phyloP scores from a whole-genome alignment of 768 basidiomycete genomes.

The Gymnopilus junonius region DNA sequence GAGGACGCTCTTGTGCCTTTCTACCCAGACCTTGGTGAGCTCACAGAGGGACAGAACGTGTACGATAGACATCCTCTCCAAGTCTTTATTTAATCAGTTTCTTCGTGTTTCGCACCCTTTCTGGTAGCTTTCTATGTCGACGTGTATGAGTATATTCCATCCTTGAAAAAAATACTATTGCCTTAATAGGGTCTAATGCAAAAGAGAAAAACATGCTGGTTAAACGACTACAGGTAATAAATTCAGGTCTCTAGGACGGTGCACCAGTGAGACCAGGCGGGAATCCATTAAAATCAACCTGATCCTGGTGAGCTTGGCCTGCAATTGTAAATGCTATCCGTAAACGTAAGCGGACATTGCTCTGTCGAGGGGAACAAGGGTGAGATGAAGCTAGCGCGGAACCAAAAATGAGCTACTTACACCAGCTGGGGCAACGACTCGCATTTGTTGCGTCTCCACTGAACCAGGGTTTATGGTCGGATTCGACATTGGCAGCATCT shows the following conservation, averaged over 20 bases:
- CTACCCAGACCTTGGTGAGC: constrained; percentile 89
- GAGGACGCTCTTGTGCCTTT: constrained; percentile 93
- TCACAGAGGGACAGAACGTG: constrained; percentile 89
- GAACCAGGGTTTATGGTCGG: constrained; percentile 75
- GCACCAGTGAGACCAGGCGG: constrained; percentile 72
- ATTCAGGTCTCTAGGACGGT: constrained; percentile 30
- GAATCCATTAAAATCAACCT: constrained; percentile 93
- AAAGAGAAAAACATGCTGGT: constrained; percentile 10
- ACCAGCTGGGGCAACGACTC: constrained; percentile 85
- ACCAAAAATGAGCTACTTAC: constrained; percentile 52
- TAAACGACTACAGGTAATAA: constrained; percentile 12
- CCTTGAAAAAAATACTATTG: not conserved
- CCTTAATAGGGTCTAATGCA: not conserved
- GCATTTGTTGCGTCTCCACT: constrained; percentile 94
- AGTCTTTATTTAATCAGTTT: constrained; percentile 70
- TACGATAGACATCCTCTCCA: constrained; percentile 87
- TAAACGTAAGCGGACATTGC: constrained; percentile 81
- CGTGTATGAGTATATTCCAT: constrained; percentile 1
- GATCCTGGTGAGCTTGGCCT: constrained; percentile 82
- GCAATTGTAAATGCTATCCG: constrained; percentile 78
- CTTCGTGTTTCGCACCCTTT: constrained; percentile 3
- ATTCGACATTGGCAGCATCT: constrained; percentile 98
- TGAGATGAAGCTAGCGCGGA: not conserved
- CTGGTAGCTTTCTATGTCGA: constrained; percentile 1
- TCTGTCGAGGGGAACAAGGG: constrained; percentile 46